Percentiles rank a stretch among this genome's conserved stretches.
These are phyloP conservation scores for Leishmania amazonensis DNA, from an alignment of 208 protist species.

Conservation along the genomic window DNA sequence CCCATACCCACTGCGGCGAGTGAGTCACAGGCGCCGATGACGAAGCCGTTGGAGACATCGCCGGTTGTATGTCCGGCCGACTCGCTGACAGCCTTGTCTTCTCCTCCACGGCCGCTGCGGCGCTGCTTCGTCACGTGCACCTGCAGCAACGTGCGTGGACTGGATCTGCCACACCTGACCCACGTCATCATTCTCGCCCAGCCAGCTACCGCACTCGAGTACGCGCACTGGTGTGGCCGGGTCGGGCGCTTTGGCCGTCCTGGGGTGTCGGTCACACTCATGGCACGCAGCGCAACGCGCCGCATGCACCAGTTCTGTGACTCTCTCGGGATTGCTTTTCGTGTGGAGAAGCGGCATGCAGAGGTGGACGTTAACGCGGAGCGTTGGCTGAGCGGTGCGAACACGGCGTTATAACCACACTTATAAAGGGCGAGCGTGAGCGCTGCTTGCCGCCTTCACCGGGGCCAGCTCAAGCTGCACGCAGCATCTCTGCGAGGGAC, in stretches of 20 bases:
- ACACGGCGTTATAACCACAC: not conserved
- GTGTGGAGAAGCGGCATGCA: conserved; percentile 50
- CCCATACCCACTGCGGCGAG: not conserved
- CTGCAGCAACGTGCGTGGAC: conserved; percentile 62
- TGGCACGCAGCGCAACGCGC: conserved; percentile 58
- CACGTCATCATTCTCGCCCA: conserved; percentile 76
- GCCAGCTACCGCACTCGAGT: conserved; percentile 66
- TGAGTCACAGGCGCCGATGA: not conserved
- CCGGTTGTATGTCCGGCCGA: not conserved
- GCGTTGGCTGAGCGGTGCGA: conserved; percentile 33
- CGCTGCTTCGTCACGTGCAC: conserved; percentile 49
- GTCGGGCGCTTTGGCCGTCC: conserved; percentile 73
- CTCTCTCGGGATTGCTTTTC: conserved; percentile 54
- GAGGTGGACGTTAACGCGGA: conserved; percentile 57
- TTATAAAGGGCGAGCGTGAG: not conserved
- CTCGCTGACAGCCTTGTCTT: not conserved
- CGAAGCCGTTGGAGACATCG: not conserved
- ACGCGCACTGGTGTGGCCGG: conserved; percentile 87
- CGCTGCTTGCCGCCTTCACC: not conserved
- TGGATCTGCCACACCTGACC: conserved; percentile 73
- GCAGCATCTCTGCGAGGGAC: not conserved
- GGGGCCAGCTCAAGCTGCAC: not conserved
- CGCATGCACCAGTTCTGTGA: conserved; percentile 69
- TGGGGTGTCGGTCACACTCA: conserved; percentile 66
- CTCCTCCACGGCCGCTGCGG: not conserved